Percentiles rank a stretch among this genome's conserved stretches.
Evolutionary conservation across 257 asterid species (phyloP).

Genomic region (Solanum tarijense): DNA sequence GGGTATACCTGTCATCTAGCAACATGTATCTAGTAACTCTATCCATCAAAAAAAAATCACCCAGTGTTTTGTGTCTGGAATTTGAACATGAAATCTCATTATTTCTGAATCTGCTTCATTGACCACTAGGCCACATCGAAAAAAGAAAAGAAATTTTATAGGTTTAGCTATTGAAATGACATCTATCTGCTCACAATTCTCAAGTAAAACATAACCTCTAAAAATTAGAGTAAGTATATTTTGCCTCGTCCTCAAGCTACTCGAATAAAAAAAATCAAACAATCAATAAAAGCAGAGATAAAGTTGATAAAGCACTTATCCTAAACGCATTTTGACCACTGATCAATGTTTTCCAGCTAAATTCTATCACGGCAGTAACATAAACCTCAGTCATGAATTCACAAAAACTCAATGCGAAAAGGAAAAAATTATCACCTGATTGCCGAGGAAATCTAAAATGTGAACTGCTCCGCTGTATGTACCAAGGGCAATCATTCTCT

Average conservation of each 20-base stretch:
- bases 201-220: not conserved
- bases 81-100: not conserved
- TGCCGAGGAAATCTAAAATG: slow-evolving; percentile 94
- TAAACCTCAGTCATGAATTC: not conserved
- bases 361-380: not conserved
- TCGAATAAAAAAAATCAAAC: not conserved
- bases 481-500: slow-evolving; percentile 96
- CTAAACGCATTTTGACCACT: not conserved
- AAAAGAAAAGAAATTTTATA: not conserved
- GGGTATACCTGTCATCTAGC: not conserved
- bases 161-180: not conserved
- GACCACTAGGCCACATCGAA: not conserved
- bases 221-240: not conserved
- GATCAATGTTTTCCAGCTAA: not conserved
- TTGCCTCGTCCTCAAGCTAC: not conserved
- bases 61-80: not conserved
- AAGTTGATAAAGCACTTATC: not conserved
- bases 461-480: slow-evolving; percentile 75
- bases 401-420: not conserved
- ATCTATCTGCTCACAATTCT: not conserved
- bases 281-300: not conserved
- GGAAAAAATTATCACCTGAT: slow-evolving; percentile 33
- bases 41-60: not conserved
- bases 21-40: not conserved
- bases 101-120: not conserved